These are phyloP conservation scores for Blumeria hordei DNA, from an alignment of 2,329 filamentous ascomycete genomes.

Conservation along the genomic window DNA sequence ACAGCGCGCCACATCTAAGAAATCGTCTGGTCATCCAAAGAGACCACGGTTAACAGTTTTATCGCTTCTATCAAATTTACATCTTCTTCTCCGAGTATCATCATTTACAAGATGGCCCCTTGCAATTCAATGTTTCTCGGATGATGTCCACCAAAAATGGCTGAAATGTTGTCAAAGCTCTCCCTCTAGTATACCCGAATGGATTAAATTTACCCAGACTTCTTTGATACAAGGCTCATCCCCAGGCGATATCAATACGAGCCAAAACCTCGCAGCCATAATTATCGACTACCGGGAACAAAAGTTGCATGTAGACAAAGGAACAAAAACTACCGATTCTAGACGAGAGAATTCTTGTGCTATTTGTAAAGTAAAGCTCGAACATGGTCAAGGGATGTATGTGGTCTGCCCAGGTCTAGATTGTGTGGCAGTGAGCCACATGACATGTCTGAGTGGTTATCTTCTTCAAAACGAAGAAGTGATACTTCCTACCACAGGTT, in stretches of 20 bases:
- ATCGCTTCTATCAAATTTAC: slow-evolving; percentile 55
- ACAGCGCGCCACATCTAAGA: slow-evolving; percentile 24
- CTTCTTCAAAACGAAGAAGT: slow-evolving; percentile 17
- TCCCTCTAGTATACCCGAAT: slow-evolving; percentile 8
- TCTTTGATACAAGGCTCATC: slow-evolving; percentile 5
- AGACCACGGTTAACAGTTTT: slow-evolving; percentile 34
- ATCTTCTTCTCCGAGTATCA: slow-evolving; percentile 52
- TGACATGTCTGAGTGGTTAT: slow-evolving; percentile 33
- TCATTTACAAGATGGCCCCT: slow-evolving; percentile 74
- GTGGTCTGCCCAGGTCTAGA: slow-evolving; percentile 28
- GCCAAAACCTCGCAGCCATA: slow-evolving; percentile 20
- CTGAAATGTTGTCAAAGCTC: slow-evolving; percentile 25
- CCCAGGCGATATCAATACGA: slow-evolving; percentile 1
- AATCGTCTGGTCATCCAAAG: slow-evolving; percentile 28
- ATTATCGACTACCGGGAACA: slow-evolving; percentile 29
- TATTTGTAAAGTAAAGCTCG: slow-evolving; percentile 24
- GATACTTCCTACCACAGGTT: slow-evolving; percentile 42
- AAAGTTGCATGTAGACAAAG: slow-evolving; percentile 30
- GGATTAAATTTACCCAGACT: slow-evolving; percentile 8
- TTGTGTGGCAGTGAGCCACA: slow-evolving; percentile 33
- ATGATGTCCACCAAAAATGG: slow-evolving; percentile 50
- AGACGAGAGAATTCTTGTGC: slow-evolving; percentile 31
- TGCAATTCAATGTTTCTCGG: slow-evolving; percentile 50
- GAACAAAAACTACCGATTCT: slow-evolving; percentile 27
- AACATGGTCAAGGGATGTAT: slow-evolving; percentile 26